These are phyloP conservation scores for Neoboletus brunneissimus DNA, from an alignment of 768 basidiomycete genomes.

Conservation along the genomic window DNA sequence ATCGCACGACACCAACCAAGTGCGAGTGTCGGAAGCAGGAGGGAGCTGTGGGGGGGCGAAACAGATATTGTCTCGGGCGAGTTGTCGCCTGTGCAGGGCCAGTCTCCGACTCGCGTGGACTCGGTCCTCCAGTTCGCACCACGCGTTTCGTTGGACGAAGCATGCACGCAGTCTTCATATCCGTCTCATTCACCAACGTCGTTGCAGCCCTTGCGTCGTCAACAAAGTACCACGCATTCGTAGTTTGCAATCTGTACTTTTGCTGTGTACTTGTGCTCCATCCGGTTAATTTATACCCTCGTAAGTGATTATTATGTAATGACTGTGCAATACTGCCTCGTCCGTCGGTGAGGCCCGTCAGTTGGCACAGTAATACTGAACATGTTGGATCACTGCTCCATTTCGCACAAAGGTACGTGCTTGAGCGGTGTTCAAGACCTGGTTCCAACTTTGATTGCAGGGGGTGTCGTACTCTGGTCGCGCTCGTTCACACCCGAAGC, in stretches of 20 bases:
- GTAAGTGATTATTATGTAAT: constrained; percentile 8
- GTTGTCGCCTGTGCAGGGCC: constrained; percentile 5
- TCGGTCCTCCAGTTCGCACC: constrained; percentile 12
- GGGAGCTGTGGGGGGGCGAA: constrained; percentile 24
- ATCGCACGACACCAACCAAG: background rate
- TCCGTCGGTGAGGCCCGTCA: background rate
- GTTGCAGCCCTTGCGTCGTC: constrained; percentile 28
- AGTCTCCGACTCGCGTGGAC: constrained; percentile 1
- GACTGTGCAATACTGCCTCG: background rate
- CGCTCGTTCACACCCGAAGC: constrained; percentile 91
- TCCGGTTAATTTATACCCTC: constrained; percentile 7
- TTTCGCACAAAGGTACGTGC: constrained; percentile 81
- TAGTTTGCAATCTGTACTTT: constrained; percentile 7
- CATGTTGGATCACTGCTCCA: constrained; percentile 96
- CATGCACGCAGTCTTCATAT: background rate
- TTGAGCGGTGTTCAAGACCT: background rate
- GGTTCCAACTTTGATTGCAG: constrained; percentile 38
- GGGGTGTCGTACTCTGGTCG: constrained; percentile 93
- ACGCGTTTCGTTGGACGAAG: constrained; percentile 15
- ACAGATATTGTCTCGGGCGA: constrained; percentile 8
- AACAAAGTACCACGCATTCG: background rate
- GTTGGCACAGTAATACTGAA: background rate
- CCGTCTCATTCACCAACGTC: constrained; percentile 11
- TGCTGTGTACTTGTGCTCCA: background rate
- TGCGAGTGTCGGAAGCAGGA: constrained; percentile 21